Evolutionary conservation across 2,329 filamentous ascomycete genomes (phyloP).

Genomic region (Aureobasidium sp.): DNA sequence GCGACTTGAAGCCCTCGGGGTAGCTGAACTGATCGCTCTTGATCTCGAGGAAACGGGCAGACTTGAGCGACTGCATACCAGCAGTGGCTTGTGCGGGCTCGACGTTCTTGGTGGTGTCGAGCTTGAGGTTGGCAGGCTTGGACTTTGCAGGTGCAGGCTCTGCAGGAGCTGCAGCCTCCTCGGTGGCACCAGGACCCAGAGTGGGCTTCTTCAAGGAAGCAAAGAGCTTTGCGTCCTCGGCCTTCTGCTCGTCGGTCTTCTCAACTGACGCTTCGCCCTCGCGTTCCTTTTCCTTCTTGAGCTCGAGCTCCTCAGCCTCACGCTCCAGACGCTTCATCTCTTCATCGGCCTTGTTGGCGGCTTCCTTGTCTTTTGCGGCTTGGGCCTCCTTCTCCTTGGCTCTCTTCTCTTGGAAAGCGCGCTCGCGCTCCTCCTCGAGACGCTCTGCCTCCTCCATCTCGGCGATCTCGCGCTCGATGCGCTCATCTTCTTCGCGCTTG

Average conservation of each 20-base stretch:
- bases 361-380: slow-evolving; percentile 44
- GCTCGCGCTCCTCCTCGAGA: slow-evolving; percentile 55
- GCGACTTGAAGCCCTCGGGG: slow-evolving; percentile 73
- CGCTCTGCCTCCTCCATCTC: slow-evolving; percentile 46
- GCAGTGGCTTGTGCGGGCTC: slow-evolving; percentile 91
- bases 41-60: slow-evolving; percentile 76
- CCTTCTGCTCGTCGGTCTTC: slow-evolving; percentile 28
- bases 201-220: slow-evolving; percentile 41
- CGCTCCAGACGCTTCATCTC: slow-evolving; percentile 40
- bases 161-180: slow-evolving; percentile 16
- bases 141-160: slow-evolving; percentile 51
- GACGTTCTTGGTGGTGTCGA: slow-evolving; percentile 75
- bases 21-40: slow-evolving; percentile 67
- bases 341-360: slow-evolving; percentile 45
- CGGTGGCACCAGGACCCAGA: slow-evolving; percentile 36
- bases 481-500: slow-evolving; percentile 34
- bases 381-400: slow-evolving; percentile 45
- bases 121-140: slow-evolving; percentile 83
- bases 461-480: slow-evolving; percentile 50
- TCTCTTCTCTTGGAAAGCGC: slow-evolving; percentile 65
- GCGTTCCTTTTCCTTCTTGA: slow-evolving; percentile 32
- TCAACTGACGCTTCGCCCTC: slow-evolving; percentile 17
- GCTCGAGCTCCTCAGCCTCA: slow-evolving; percentile 41
- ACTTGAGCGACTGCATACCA: slow-evolving; percentile 86
- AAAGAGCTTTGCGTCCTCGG: slow-evolving; percentile 34